These are phyloP conservation scores for Colletotrichum destructivum DNA, from an alignment of 2,329 filamentous ascomycete genomes.

Conservation along the genomic window DNA sequence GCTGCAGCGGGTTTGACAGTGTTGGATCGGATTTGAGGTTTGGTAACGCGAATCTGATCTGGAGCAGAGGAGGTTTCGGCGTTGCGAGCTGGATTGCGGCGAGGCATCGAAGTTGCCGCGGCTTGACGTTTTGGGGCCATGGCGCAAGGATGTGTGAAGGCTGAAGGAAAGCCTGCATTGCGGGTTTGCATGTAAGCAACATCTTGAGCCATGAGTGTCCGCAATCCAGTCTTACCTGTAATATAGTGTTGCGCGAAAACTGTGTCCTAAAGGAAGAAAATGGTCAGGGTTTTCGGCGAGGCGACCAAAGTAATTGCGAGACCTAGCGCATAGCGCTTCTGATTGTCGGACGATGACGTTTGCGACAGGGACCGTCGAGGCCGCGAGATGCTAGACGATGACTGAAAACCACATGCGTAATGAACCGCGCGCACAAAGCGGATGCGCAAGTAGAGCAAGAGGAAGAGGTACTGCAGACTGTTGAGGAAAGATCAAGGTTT, in stretches of 20 bases:
- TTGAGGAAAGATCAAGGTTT: not conserved
- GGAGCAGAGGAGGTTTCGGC: conserved; percentile 2
- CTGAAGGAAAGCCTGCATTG: not conserved
- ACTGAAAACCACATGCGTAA: not conserved
- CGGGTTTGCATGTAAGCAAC: conserved; percentile 22
- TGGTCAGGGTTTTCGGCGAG: not conserved
- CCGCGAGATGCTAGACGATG: not conserved
- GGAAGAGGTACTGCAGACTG: not conserved
- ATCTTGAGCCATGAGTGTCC: not conserved
- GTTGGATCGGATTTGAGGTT: conserved; percentile 8
- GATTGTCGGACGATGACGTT: conserved; percentile 32
- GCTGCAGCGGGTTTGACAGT: not conserved
- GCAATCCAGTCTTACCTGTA: not conserved
- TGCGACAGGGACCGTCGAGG: conserved; percentile 25
- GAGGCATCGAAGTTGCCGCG: conserved; percentile 6
- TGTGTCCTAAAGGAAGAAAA: not conserved
- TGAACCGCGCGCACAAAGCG: not conserved
- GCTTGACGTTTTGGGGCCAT: conserved; percentile 28
- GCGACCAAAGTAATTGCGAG: not conserved
- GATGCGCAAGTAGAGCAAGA: not conserved
- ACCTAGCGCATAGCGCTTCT: conserved; percentile 24
- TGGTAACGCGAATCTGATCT: conserved; percentile 19
- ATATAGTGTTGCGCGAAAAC: not conserved
- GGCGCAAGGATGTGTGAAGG: conserved; percentile 15
- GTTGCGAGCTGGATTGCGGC: conserved; percentile 26